Evolutionary conservation across 441 rosid genomes (phyloP).

Genomic region (Adansonia rubrostipa): DNA sequence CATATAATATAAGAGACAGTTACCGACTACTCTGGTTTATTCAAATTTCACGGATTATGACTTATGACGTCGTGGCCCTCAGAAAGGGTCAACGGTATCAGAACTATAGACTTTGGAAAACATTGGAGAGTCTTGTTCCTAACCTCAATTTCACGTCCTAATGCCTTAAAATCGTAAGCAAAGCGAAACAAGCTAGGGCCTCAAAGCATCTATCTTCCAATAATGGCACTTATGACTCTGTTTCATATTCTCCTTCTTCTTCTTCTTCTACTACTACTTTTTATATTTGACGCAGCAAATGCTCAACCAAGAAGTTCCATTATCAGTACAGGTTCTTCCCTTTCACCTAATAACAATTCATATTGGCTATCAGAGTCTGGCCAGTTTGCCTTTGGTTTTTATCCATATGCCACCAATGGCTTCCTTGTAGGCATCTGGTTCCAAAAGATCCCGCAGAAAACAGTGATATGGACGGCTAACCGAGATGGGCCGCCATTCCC

Average conservation of each 20-base stretch:
- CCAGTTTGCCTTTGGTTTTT: slow-evolving; percentile 37
- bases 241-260: neutral
- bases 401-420: slow-evolving; percentile 23
- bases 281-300: neutral
- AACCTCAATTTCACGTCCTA: neutral
- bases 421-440: slow-evolving; percentile 27
- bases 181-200: neutral
- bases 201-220: neutral
- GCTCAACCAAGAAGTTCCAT: slow-evolving; percentile 18
- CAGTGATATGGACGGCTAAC: slow-evolving; percentile 39
- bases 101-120: no score
- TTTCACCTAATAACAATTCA: slow-evolving; percentile 10
- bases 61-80: neutral
- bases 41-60: neutral
- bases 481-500: slow-evolving; percentile 30
- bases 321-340: slow-evolving; percentile 16
- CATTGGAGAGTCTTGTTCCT: no score
- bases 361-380: slow-evolving; percentile 20
- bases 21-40: no score
- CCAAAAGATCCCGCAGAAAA: slow-evolving; percentile 21
- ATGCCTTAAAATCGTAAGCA: neutral
- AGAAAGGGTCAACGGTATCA: no score
- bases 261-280: neutral
- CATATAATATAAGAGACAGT: no score
- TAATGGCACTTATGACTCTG: neutral